Conservation (phyloP, 2,329 filamentous ascomycete genomes). For the Scleromitrula shiraiana region DNA sequence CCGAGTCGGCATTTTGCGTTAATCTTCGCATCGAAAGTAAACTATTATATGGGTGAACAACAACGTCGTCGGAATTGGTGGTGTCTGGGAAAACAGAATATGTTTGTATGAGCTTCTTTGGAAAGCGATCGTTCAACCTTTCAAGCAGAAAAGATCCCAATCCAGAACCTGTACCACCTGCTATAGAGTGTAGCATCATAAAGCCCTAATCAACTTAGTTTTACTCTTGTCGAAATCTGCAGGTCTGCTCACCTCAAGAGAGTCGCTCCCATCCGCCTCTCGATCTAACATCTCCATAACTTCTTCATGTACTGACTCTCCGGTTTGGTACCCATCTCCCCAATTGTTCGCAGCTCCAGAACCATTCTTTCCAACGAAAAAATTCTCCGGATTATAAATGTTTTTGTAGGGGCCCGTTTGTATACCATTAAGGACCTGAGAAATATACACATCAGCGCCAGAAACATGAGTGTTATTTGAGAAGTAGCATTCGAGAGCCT, state of each 20-base stretch:
- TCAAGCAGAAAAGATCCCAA: conserved; percentile 91
- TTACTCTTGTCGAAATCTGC: neutral
- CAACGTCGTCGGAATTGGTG: conserved; percentile 77
- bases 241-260: conserved; percentile 60
- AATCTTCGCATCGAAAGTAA: conserved; percentile 82
- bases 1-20: conserved; percentile 94
- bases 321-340: conserved; percentile 92
- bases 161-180: conserved; percentile 93
- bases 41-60: conserved; percentile 98
- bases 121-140: conserved; percentile 91
- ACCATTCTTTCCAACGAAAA: conserved; percentile 91
- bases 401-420: conserved; percentile 93
- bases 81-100: conserved; percentile 98
- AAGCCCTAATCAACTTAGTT: conserved; percentile 57
- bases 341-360: conserved; percentile 96
- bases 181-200: conserved; percentile 98
- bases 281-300: conserved; percentile 99
- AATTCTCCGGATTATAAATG: conserved; percentile 99
- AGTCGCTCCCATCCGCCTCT: conserved; percentile 96
- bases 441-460: conserved; percentile 8
- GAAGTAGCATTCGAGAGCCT: neutral
- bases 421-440: conserved; percentile 79
- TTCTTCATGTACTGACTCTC: conserved; percentile 87
- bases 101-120: conserved; percentile 98
- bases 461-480: neutral